Evolutionary conservation across 225 moss, liverwort and hornwort genomes (phyloP).

Genomic region (Marchantia paleacea): DNA sequence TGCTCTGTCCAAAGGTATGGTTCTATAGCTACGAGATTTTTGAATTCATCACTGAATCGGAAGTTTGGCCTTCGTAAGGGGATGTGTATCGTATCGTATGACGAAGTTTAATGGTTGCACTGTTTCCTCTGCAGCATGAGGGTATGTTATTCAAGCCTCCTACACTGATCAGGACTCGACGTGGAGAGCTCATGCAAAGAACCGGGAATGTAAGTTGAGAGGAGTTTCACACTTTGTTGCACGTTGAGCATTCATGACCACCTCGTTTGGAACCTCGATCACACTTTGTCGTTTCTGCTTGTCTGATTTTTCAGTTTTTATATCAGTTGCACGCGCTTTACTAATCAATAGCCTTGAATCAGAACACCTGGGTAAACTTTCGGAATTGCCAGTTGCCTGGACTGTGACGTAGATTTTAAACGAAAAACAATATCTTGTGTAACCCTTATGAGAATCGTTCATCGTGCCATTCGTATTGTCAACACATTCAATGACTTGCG

Average conservation of each 20-base stretch:
- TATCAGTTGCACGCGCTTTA: no score
- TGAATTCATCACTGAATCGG: not conserved
- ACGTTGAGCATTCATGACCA: not conserved
- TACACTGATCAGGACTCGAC: conserved; percentile 61
- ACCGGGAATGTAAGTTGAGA: conserved; percentile 57
- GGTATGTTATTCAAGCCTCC: conserved; percentile 95
- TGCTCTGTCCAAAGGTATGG: conserved; percentile 93
- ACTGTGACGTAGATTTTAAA: not conserved
- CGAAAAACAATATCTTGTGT: not conserved
- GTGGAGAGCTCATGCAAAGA: conserved; percentile 83
- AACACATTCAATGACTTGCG: conserved; percentile 9
- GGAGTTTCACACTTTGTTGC: not conserved
- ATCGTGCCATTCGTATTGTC: not conserved
- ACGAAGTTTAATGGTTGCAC: not conserved
- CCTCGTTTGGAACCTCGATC: not conserved
- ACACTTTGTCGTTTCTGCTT: no score
- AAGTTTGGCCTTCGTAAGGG: no score
- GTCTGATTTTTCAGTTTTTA: no score
- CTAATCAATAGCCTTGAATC: no score
- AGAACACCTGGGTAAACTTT: no score
- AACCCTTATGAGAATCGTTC: not conserved
- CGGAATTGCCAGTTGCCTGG: not conserved
- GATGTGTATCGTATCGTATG: no score
- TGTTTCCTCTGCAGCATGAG: conserved; percentile 60
- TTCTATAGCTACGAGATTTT: conserved; percentile 17